Percentiles rank a stretch among this genome's conserved stretches.
Evolutionary conservation across 805 yeast species (phyloP).

Genomic region (Metschnikowia aberdeeniae): DNA sequence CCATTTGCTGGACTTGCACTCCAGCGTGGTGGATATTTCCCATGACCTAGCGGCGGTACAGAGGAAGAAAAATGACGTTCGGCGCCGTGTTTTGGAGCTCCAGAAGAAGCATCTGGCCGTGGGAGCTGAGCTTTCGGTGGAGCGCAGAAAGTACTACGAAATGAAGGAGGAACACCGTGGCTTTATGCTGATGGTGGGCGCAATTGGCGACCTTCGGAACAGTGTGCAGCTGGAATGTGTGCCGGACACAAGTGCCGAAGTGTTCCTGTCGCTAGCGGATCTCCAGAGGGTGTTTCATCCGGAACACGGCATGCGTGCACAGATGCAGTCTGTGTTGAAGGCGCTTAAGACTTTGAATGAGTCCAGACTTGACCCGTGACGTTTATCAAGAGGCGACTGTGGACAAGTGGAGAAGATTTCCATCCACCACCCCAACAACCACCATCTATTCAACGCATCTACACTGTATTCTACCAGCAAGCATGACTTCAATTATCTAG

Average conservation of each 20-base stretch:
- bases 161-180: conserved; percentile 16
- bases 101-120: conserved; percentile 28
- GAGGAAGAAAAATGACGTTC: conserved; percentile 27
- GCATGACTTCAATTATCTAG: neutral
- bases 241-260: neutral
- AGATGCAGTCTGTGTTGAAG: neutral
- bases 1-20: conserved; percentile 31
- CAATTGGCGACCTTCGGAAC: conserved; percentile 8
- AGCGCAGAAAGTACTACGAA: conserved; percentile 21
- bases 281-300: conserved; percentile 1
- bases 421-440: too few relatives aligned
- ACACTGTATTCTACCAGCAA: too few relatives aligned
- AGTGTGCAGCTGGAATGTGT: neutral
- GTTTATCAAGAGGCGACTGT: neutral
- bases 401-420: too few relatives aligned
- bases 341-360: neutral
- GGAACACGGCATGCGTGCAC: neutral
- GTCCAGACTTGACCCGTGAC: neutral
- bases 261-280: neutral
- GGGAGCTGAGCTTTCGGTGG: conserved; percentile 28
- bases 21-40: conserved; percentile 30
- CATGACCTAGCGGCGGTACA: conserved; percentile 28
- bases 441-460: too few relatives aligned
- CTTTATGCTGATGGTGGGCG: conserved; percentile 12
- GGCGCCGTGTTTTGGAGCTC: conserved; percentile 29